These are phyloP conservation scores for Metarhizium guizhouense DNA, from an alignment of 2,329 filamentous ascomycete genomes.

Conservation along the genomic window DNA sequence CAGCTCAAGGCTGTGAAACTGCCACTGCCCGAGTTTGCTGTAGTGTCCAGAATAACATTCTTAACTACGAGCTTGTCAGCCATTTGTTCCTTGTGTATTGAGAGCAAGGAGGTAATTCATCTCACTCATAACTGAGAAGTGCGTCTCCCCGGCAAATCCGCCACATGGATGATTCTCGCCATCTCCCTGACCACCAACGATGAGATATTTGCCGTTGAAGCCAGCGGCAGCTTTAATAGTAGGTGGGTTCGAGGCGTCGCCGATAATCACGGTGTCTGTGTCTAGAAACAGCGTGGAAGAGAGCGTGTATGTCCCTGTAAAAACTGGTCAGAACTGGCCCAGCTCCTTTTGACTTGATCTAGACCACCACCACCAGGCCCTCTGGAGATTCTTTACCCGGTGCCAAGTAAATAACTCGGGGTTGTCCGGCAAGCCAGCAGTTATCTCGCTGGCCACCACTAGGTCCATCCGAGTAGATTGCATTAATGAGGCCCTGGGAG, in stretches of 20 bases:
- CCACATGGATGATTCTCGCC: slow-evolving; percentile 5
- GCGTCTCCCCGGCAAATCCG: slow-evolving; percentile 12
- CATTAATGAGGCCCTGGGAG: slow-evolving; percentile 5
- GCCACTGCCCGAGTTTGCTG: slow-evolving; percentile 7
- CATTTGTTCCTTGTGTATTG: background rate
- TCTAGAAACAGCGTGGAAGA: slow-evolving; percentile 8
- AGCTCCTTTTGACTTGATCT: too few relatives aligned
- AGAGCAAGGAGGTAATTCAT: background rate
- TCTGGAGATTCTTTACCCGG: slow-evolving; percentile 6
- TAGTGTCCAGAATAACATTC: slow-evolving; percentile 13
- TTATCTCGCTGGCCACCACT: slow-evolving; percentile 10
- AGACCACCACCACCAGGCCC: too few relatives aligned
- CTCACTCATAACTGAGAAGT: slow-evolving; percentile 12
- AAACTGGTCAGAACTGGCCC: background rate
- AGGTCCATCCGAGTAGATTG: slow-evolving; percentile 8
- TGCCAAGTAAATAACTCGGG: slow-evolving; percentile 11
- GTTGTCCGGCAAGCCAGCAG: slow-evolving; percentile 12
- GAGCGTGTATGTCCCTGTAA: slow-evolving; percentile 10
- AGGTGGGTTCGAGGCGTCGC: slow-evolving; percentile 61
- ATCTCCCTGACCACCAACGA: slow-evolving; percentile 11
- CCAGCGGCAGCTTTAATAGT: slow-evolving; percentile 57
- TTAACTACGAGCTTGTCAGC: slow-evolving; percentile 5
- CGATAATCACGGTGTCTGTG: slow-evolving; percentile 66
- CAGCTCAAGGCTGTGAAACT: slow-evolving; percentile 11
- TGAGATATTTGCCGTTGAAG: slow-evolving; percentile 47